These are phyloP conservation scores for Fusarium verticillioides DNA, from an alignment of 2,329 filamentous ascomycete genomes.

Conservation along the genomic window DNA sequence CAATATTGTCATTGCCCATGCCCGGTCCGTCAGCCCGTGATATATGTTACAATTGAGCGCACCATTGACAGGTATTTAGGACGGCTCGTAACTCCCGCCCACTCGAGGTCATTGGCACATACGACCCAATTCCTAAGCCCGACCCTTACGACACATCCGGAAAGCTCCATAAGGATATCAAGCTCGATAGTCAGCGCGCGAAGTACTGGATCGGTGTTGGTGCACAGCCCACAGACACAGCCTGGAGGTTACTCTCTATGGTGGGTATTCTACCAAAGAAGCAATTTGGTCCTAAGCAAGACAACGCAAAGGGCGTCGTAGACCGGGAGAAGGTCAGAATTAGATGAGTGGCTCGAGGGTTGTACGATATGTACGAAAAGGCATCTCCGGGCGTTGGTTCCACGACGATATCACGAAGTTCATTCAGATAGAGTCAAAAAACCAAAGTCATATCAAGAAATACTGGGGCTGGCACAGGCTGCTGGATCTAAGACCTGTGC, in stretches of 20 bases:
- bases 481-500: background rate
- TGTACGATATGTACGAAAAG: constrained; percentile 46
- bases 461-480: background rate
- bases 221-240: constrained; percentile 90
- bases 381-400: constrained; percentile 45
- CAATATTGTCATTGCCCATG: constrained; percentile 96
- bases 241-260: constrained; percentile 87
- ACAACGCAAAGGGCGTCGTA: constrained; percentile 42
- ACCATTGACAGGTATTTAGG: constrained; percentile 56
- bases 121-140: constrained; percentile 73
- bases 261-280: constrained; percentile 62
- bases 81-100: constrained; percentile 89
- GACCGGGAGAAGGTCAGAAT: constrained; percentile 46
- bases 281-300: constrained; percentile 48
- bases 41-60: background rate
- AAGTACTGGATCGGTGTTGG: constrained; percentile 98
- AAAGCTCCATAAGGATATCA: constrained; percentile 88
- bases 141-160: constrained; percentile 71
- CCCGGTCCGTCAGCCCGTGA: constrained; percentile 70
- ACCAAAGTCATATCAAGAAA: background rate
- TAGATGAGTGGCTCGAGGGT: constrained; percentile 31
- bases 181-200: constrained; percentile 81
- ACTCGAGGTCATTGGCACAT: constrained; percentile 89
- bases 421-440: constrained; percentile 8
- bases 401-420: constrained; percentile 23